Evolutionary conservation across 2,329 filamentous ascomycete genomes (phyloP), one percentile per base, ranked within the genome.

Genomic region (Taxawa tesnikishii): DNA sequence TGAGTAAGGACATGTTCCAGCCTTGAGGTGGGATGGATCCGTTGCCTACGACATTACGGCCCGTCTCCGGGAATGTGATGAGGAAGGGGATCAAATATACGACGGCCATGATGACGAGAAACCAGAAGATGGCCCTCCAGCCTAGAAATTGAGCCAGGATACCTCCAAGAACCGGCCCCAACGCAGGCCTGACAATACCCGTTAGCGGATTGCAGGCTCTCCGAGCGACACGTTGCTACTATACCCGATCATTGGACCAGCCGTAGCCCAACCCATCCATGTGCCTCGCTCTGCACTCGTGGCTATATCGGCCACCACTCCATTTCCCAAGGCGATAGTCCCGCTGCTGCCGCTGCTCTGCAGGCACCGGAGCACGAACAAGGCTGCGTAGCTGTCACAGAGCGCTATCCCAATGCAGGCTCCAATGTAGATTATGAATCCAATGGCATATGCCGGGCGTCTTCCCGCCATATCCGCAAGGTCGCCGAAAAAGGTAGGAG

Each of bases 401-500:
- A 59, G 32, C 3, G 52, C 55, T 1, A 64, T 47, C 4, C 55
- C 56, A 16, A 63, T 42, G 30, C 60, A 64, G 2, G 58, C 57
- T 5, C 32, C 37, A 14, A 62, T 55, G 34, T 63, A 65, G 16
- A 63, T 50, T 15, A 48, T 33, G 38, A 65, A 62, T 30, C 58
- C 60, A 23, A 65, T 43, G 11, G 69, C 45, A 43, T 68, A 70
- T 4, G 63, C 63, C 7, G 65, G 65, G 35, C 67, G 54, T 34
- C 67, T 53, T 12, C 67, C 67, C 27, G 57, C 56, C 31, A 58
- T 62, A 40, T 70, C 67, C 3, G 65, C 59, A 26, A 70, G 58
- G 27, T 63, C 63, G 3, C 63, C 67, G 36, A 68, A 56, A 12
- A 70, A 56, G 42, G 66, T 63, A 17, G 67, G 67, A 2, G 63